Base-by-base conservation (phyloP, 169 alveolate species). In the Fabrea salina region DNA sequence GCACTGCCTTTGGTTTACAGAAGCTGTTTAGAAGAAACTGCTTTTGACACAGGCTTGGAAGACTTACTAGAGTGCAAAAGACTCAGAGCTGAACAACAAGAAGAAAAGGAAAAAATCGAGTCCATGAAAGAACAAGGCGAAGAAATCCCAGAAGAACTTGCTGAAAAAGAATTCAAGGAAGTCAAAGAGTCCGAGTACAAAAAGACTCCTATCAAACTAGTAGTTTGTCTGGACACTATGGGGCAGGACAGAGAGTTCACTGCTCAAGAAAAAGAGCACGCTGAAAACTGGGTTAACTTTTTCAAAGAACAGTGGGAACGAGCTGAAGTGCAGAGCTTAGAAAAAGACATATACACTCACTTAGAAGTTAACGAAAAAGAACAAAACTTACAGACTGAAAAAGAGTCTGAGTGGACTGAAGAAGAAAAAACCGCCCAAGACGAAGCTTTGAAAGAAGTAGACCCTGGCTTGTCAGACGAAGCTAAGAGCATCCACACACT, bases 161-260 rank as follows among this genome's bases (percentile, higher is more conserved):
- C 75, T n/a, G 70, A 61, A 25, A 72, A 72, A 32, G 87, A 80
- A 61, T 70, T 58, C 41, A 89, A 84, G 47, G 90, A 79, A 32
- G 83, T 87, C 70, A 68, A 82, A 57, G 86, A 80, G 43, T 75
- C 77, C 5, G 88, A 80, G 13, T 90, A 68, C 64, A 47, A 53
- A 59, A 85, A 89, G 25, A 43, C 54, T 30, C 86, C 53, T 16
- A 87, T 83, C 30, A 71, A 82, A 39, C 88, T 47, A 61, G 90
- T 82, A 5, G 86, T 91, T 8, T 82, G 91, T 58, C 40, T 91
- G 3, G 94, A 91, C 68, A 89, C 94, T 32, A 41, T 91, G 84
- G 96, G 96, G 4, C 84, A 91, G 57, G 95, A 91, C 58, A 64
- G 92, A 50, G 82, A 77, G 43, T 81, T 85, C 56, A 74, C 82